Conservation (phyloP, 208 protist species). For the Trichomonas gallinae region DNA sequence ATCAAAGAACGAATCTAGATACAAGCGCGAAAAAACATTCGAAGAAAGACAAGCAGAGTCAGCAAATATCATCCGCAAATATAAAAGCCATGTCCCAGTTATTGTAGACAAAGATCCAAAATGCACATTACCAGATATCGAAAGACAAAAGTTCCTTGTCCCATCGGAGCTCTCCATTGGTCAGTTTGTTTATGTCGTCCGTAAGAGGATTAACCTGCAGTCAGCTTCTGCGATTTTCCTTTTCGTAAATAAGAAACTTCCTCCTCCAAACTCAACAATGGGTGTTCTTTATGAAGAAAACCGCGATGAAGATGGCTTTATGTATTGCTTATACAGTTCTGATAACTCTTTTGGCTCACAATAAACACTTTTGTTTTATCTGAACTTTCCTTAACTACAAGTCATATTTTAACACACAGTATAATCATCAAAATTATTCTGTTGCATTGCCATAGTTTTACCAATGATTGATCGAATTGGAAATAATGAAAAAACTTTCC, state of each 20-base stretch:
- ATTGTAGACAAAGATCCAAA: constrained; percentile 22
- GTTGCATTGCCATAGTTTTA: no score
- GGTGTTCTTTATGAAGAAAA: background rate
- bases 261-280: background rate
- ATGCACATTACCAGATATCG: constrained; percentile 11
- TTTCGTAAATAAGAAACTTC: constrained; percentile 15
- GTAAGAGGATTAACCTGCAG: constrained; percentile 9
- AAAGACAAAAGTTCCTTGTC: constrained; percentile 21
- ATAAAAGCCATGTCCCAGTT: background rate
- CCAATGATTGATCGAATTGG: no score
- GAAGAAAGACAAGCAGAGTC: background rate
- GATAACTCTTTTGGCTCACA: background rate
- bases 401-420: no score
- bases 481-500: no score
- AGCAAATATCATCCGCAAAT: background rate
- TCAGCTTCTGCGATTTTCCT: background rate
- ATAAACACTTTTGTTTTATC: background rate
- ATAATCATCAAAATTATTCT: no score
- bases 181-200: background rate
- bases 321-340: constrained; percentile 16
- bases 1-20: background rate
- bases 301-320: constrained; percentile 12
- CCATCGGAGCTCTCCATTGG: background rate
- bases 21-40: background rate
- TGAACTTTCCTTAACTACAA: background rate